Evolutionary conservation across 2,329 filamentous ascomycete species (phyloP).

Genomic region (Drechslerella dactyloides): DNA sequence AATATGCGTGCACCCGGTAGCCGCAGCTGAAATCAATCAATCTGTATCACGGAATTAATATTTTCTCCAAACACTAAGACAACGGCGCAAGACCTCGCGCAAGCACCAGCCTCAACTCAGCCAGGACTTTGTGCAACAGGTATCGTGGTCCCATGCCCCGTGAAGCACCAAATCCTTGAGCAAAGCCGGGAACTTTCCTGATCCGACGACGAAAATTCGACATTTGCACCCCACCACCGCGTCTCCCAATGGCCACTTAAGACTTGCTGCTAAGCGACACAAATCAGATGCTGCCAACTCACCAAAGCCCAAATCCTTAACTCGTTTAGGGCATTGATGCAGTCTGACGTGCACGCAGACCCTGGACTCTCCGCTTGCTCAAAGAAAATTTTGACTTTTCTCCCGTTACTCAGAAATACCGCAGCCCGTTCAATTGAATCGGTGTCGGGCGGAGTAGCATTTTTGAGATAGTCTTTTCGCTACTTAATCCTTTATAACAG

Average conservation of each 20-base stretch:
- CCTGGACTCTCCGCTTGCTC: constrained; percentile 1
- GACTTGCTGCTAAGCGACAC: constrained; percentile 33
- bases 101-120: too few relatives aligned
- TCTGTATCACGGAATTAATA: too few relatives aligned
- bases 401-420: too few relatives aligned
- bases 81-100: too few relatives aligned
- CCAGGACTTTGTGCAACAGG: too few relatives aligned
- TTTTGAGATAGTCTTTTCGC: background rate
- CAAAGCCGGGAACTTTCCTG: background rate
- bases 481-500: background rate
- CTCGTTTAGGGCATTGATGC: constrained; percentile 31
- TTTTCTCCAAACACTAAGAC: too few relatives aligned
- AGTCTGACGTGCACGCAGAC: constrained; percentile 36
- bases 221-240: background rate
- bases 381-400: constrained; percentile 9
- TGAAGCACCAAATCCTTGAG: too few relatives aligned
- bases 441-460: background rate
- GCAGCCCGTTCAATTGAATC: background rate
- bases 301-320: constrained; percentile 40
- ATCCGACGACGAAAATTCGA: background rate
- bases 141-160: too few relatives aligned
- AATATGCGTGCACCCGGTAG: too few relatives aligned
- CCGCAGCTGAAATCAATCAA: too few relatives aligned
- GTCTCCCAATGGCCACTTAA: constrained; percentile 14
- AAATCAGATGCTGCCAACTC: constrained; percentile 48